A percentile compares a stretch with the other conserved stretches of the same genome.
These are phyloP conservation scores for Graphilbum fragrans DNA, from an alignment of 2,329 filamentous ascomycete genomes.

Conservation along the genomic window DNA sequence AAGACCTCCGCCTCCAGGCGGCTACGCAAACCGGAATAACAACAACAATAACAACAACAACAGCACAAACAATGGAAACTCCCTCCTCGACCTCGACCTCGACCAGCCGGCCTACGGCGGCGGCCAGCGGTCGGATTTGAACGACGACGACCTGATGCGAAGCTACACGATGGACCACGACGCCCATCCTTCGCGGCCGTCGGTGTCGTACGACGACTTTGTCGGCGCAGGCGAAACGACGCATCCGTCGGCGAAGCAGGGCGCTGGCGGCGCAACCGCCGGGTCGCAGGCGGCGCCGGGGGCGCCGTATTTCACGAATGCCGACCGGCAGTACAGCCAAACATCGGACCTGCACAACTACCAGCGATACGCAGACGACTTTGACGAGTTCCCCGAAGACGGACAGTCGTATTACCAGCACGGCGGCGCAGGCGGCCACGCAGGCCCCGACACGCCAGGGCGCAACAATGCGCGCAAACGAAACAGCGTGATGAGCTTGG, in stretches of 20 bases:
- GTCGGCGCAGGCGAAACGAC: slow-evolving; percentile 54
- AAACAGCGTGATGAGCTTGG: slow-evolving; percentile 79
- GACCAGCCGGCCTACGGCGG: slow-evolving; percentile 59
- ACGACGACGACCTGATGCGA: slow-evolving; percentile 69
- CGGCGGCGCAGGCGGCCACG: slow-evolving; percentile 44
- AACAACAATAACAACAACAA: slow-evolving; percentile 42
- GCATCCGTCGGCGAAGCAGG: slow-evolving; percentile 29
- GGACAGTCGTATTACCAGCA: slow-evolving; percentile 75
- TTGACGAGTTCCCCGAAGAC: slow-evolving; percentile 72
- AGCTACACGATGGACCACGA: slow-evolving; percentile 57
- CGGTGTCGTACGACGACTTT: slow-evolving; percentile 90
- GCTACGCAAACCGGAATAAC: slow-evolving; percentile 33
- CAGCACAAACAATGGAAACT: slow-evolving; percentile 46
- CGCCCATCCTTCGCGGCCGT: slow-evolving; percentile 55
- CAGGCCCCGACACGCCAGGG: slow-evolving; percentile 27
- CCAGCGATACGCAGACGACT: slow-evolving; percentile 77
- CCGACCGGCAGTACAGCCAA: slow-evolving; percentile 50
- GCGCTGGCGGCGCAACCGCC: slow-evolving; percentile 10
- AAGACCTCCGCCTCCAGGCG: slow-evolving; percentile 26
- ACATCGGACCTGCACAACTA: slow-evolving; percentile 79
- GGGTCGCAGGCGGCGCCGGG: slow-evolving; percentile 10
- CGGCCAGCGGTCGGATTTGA: slow-evolving; percentile 54
- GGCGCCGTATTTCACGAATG: slow-evolving; percentile 29
- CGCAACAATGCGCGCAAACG: slow-evolving; percentile 55
- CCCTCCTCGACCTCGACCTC: slow-evolving; percentile 65